Conservation (phyloP, 176 grass and related monocot species). For the Musa schizocarpa region DNA sequence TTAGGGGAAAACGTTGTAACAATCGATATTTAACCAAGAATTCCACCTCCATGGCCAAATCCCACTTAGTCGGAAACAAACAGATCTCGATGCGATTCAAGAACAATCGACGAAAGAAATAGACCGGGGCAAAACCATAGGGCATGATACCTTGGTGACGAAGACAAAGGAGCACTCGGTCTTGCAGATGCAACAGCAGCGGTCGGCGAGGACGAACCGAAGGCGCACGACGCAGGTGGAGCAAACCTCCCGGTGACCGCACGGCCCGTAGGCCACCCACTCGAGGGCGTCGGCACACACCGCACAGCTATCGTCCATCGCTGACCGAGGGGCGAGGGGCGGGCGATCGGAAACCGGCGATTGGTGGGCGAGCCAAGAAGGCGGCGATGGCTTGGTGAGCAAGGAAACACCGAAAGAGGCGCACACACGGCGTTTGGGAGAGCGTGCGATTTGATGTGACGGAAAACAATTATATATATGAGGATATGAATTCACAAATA, state of each 20-base stretch:
- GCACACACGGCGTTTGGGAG: neutral
- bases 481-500: too few species aligned
- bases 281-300: slow-evolving; percentile 77
- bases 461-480: too few species aligned
- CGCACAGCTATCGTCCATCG: slow-evolving; percentile 79
- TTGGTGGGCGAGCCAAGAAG: neutral
- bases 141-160: slow-evolving; percentile 51
- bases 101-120: slow-evolving; percentile 5
- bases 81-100: slow-evolving; percentile 1
- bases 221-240: slow-evolving; percentile 85
- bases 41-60: neutral
- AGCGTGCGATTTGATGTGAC: too few species aligned
- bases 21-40: neutral
- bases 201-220: slow-evolving; percentile 63
- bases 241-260: slow-evolving; percentile 88
- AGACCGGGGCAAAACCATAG: slow-evolving; percentile 16
- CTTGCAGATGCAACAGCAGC: slow-evolving; percentile 86
- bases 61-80: neutral
- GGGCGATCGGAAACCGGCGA: neutral
- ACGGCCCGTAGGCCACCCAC: slow-evolving; percentile 80
- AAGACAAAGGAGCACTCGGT: slow-evolving; percentile 54
- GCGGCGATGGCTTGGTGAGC: slow-evolving; percentile 1
- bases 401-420: neutral
- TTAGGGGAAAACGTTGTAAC: neutral
- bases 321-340: neutral